A percentile compares a stretch with the other conserved stretches of the same genome.
phyloP scores from a whole-genome alignment of 331 rosid genomes.

The Ulmus americana region DNA sequence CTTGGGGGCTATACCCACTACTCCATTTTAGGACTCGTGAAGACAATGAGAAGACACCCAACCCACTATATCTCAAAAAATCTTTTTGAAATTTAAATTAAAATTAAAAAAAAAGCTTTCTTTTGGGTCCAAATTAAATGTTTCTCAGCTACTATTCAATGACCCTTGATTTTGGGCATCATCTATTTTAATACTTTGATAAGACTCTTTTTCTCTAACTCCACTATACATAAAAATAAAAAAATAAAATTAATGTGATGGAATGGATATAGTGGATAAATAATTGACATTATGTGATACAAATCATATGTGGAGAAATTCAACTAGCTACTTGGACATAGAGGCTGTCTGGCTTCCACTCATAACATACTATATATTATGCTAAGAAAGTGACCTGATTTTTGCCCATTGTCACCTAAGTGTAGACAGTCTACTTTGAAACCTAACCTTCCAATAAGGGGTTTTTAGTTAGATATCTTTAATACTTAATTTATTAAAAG shows the following conservation, averaged over 20 bases:
- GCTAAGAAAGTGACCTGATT: constrained; percentile 1
- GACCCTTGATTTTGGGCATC: background rate
- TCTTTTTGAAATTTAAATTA: too few species aligned
- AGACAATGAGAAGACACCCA: constrained; percentile 10
- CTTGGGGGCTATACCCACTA: background rate
- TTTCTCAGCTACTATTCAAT: constrained; percentile 1
- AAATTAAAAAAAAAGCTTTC: background rate
- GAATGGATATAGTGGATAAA: background rate
- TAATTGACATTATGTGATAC: constrained; percentile 2
- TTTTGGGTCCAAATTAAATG: constrained; percentile 11
- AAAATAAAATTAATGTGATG: background rate
- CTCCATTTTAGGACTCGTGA: background rate
- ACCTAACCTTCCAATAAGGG: background rate
- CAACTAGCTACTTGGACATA: background rate
- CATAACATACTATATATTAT: background rate
- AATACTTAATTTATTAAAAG: background rate
- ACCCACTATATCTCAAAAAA: constrained; percentile 6
- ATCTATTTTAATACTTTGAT: background rate
- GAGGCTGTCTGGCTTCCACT: background rate
- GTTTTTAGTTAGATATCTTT: background rate
- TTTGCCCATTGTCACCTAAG: constrained; percentile 9
- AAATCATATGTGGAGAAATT: background rate
- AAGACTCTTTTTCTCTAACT: constrained; percentile 12
- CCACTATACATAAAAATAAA: constrained; percentile 8
- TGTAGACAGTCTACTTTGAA: constrained; percentile 4